These are phyloP conservation scores for Microsporum canis DNA, from an alignment of 2,329 filamentous ascomycete genomes.

Conservation along the genomic window DNA sequence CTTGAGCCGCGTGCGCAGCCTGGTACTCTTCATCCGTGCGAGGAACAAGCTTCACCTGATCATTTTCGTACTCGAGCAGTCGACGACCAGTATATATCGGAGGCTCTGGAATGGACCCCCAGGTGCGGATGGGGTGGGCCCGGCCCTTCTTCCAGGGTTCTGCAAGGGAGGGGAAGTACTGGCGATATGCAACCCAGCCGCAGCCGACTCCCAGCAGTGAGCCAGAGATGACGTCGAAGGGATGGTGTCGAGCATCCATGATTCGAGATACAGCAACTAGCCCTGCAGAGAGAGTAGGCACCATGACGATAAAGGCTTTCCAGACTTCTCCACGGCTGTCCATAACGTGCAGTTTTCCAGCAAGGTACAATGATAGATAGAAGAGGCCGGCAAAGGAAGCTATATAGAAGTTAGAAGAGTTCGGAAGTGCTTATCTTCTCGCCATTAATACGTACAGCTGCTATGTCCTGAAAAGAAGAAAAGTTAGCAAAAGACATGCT, in stretches of 20 bases:
- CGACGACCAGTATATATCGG: conserved; percentile 6
- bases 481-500: conserved; percentile 8
- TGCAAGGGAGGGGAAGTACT: conserved; percentile 48
- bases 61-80: conserved; percentile 9
- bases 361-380: conserved; percentile 48
- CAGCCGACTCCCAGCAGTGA: conserved; percentile 43
- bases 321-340: conserved; percentile 51
- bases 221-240: conserved; percentile 49
- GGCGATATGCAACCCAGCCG: conserved; percentile 44
- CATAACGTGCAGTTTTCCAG: conserved; percentile 49
- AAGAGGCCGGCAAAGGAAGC: conserved; percentile 49
- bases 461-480: conserved; percentile 31
- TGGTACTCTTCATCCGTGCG: conserved; percentile 23
- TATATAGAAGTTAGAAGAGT: conserved; percentile 20
- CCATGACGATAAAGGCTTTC: conserved; percentile 45
- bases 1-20: not conserved
- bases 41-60: conserved; percentile 20
- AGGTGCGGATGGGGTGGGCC: conserved; percentile 47
- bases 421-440: not conserved
- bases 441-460: conserved; percentile 34
- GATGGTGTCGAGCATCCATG: conserved; percentile 52
- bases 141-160: conserved; percentile 48
- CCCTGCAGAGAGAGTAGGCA: conserved; percentile 43
- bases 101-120: conserved; percentile 30
- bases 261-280: conserved; percentile 48